Conservation (phyloP, 768 basidiomycete species). For the Mycena haematopus region DNA sequence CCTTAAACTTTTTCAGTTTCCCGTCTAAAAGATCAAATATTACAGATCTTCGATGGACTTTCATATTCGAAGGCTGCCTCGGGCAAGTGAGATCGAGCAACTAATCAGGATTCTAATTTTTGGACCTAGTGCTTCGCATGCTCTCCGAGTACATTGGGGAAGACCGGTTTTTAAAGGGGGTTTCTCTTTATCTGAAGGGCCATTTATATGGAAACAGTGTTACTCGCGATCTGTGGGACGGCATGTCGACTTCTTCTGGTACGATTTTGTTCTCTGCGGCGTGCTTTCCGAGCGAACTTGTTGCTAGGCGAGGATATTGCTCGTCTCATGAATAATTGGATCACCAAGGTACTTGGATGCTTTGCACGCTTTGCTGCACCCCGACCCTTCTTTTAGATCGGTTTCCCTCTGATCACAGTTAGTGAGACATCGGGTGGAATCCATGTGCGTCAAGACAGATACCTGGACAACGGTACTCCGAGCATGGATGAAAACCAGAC, state of each 20-base stretch:
- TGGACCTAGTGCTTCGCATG: conserved; percentile 81
- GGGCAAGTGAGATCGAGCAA: conserved; percentile 46
- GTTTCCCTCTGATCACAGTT: conserved; percentile 90
- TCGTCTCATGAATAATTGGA: conserved; percentile 90
- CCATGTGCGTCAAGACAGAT: conserved; percentile 72
- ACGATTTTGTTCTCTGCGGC: conserved; percentile 3
- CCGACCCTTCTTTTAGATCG: conserved; percentile 47
- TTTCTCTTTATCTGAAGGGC: conserved; percentile 90
- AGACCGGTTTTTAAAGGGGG: conserved; percentile 84
- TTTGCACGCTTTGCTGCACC: not conserved
- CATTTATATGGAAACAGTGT: conserved; percentile 87
- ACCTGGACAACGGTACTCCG: conserved; percentile 83
- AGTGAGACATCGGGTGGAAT: conserved; percentile 77
- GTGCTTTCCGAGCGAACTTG: conserved; percentile 28
- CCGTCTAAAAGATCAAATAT: not conserved
- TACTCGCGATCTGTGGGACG: conserved; percentile 88
- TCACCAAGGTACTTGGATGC: conserved; percentile 60
- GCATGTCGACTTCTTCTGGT: conserved; percentile 78
- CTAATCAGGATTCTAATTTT: not conserved
- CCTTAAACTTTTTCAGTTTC: no score
- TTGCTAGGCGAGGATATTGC: conserved; percentile 78
- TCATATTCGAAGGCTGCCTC: conserved; percentile 88
- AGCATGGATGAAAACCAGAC: conserved; percentile 85
- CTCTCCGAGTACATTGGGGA: conserved; percentile 87
- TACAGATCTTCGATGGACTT: conserved; percentile 85